These are phyloP conservation scores for Backusella sp. DNA, from an alignment of 192 early-diverging fungal genomes.

Conservation along the genomic window DNA sequence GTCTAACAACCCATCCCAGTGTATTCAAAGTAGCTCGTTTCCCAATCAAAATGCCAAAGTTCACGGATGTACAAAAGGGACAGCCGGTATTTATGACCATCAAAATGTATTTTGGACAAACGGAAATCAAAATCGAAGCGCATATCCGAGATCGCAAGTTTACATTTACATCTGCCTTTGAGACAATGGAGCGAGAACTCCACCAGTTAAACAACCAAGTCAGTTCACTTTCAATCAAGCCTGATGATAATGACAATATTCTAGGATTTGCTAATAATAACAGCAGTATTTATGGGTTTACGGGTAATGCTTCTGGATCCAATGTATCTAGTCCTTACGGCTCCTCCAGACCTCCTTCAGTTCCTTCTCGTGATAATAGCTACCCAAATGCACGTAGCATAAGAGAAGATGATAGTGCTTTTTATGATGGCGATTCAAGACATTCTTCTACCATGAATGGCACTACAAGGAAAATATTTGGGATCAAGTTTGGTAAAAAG, in stretches of 20 bases:
- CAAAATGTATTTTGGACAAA: constrained; percentile 45
- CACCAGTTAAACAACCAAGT: neutral
- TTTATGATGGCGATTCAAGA: neutral
- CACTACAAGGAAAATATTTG: constrained; percentile 12
- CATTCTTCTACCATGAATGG: neutral
- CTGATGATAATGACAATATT: neutral
- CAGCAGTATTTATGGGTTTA: neutral
- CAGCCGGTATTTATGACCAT: constrained; percentile 43
- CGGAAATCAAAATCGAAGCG: constrained; percentile 36
- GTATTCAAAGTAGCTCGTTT: constrained; percentile 29
- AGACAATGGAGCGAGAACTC: neutral
- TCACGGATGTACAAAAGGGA: constrained; percentile 25
- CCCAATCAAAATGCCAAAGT: constrained; percentile 33
- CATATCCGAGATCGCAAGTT: constrained; percentile 37
- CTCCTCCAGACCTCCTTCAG: constrained; percentile 4
- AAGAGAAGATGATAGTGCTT: neutral
- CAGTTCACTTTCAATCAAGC: neutral
- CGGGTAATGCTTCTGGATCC: constrained; percentile 5
- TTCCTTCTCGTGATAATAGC: neutral
- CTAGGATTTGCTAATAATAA: neutral
- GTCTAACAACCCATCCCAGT: constrained; percentile 20
- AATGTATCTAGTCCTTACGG: constrained; percentile 2
- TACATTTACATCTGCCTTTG: constrained; percentile 32
- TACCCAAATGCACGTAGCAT: neutral
- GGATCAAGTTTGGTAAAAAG: constrained; percentile 7